Base-by-base conservation (phyloP, 164 flowering plant genomes). In the Umbellularia californica region DNA sequence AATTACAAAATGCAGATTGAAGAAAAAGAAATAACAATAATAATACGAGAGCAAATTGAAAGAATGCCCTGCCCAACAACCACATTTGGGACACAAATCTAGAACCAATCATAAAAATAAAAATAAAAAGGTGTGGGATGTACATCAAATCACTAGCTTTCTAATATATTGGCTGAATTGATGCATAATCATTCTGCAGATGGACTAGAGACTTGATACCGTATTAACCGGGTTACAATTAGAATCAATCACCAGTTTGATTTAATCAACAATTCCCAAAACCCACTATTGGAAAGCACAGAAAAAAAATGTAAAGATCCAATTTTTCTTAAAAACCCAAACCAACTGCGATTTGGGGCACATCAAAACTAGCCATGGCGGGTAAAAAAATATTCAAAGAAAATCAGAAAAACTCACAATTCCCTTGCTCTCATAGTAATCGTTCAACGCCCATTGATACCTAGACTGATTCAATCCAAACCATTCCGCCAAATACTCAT, bases 361-460 rank as follows among this genome's bases (percentile, higher is more conserved):
- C 60, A 55, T 55, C n/a, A 13, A 14, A 55, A 55, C 47, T 41
- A 41, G 47, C 47, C 47, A 11, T 7, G 11, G 10, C 9, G 47
- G 47, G 47, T 41, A 41, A 64, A 3, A 25, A 50, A n/a, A 2
- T 3, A 2, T 3, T 14, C 66, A 33, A 15, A 24, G 58, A 52
- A 15, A 50, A 30, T 4, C 35, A 35, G 22, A 35, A 22, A 72
- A 58, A 72, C 87, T 90, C 78, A 95, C 97, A 90, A 82, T 65
- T 77, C 83, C 92, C 73, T 90, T 90, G 85, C 76, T 83, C 75
- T 88, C 93, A 74, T 92, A 95, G 47, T 90, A 95, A 82, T 95
- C 97, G 78, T 95, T 90, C 80, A 95, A 83, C 5, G 99, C 99
- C 98, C 99, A 95, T 76, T 95, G 98, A 82, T 90, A 93, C 87